Evolutionary conservation across 2,329 filamentous ascomycete genomes (phyloP).

Genomic region (Ophioceras dolichostomum): DNA sequence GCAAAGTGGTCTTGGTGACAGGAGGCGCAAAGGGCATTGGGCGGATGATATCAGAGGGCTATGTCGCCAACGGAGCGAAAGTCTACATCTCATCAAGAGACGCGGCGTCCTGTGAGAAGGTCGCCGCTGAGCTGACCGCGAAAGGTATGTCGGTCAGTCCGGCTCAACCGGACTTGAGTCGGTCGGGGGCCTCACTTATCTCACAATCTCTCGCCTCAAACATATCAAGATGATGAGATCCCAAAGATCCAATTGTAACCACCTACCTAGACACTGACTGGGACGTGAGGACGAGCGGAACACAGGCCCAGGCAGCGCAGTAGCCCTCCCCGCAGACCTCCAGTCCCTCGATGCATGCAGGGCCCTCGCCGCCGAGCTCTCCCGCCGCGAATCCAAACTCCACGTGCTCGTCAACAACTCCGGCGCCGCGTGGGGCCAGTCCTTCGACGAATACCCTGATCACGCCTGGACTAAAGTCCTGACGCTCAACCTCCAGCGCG

Average conservation of each 20-base stretch:
- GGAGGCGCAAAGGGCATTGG: constrained; percentile 52
- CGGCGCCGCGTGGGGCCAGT: constrained; percentile 51
- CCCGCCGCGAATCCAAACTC: constrained; percentile 35
- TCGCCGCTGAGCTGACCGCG: constrained; percentile 43
- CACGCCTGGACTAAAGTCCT: constrained; percentile 45
- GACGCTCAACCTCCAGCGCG: constrained; percentile 55
- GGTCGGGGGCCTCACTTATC: too few relatives aligned
- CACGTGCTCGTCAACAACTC: constrained; percentile 56
- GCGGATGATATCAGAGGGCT: constrained; percentile 55
- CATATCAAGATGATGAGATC: too few relatives aligned
- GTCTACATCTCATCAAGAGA: constrained; percentile 58
- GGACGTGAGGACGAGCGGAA: too few relatives aligned
- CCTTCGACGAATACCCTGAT: constrained; percentile 47
- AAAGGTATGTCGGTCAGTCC: too few relatives aligned
- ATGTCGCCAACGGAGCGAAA: constrained; percentile 48
- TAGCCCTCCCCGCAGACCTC: constrained; percentile 51
- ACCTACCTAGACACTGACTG: too few relatives aligned
- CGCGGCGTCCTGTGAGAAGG: constrained; percentile 40
- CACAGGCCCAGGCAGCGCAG: constrained; percentile 31
- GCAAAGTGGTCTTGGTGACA: constrained; percentile 46
- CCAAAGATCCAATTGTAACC: too few relatives aligned
- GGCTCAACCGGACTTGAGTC: too few relatives aligned
- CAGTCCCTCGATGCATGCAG: constrained; percentile 45
- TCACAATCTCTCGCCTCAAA: too few relatives aligned
- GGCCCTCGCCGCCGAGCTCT: constrained; percentile 37